Base-by-base conservation (phyloP, 306 rosid genomes). In the Crotalaria pallida region DNA sequence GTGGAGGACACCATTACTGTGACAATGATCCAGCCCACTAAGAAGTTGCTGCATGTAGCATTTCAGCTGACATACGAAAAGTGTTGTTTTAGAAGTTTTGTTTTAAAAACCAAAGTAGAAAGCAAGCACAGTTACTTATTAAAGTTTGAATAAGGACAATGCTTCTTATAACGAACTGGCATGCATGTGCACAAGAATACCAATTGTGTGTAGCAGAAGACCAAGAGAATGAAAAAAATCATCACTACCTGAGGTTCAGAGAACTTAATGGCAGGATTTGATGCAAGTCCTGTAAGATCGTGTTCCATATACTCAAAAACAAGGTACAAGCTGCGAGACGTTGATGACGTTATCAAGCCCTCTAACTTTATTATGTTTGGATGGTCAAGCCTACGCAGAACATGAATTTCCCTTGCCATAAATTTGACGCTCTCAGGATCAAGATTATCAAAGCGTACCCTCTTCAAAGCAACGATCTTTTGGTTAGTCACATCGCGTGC, bases 261-360 rank as follows among this genome's bases (percentile, higher is more conserved):
- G 80, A 94, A 91, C 70, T 91, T 94, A 58, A 89, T 79, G 52
- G 77, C 87, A 5, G 99, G 99, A 60, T 77, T 69, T 27, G 99
- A 80, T 72, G 85, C 95, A 50, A 94, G 96, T 44, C 99, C 99
- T 6, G 97, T 87, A 65, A 94, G 95, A 81, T 94, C 99, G 53
- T 94, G 99, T 29, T 94, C 97, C 99, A 94, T 94, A 47, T 94
- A 94, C 95, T 91, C 97, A 82, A 91, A 91, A 61, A 94, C 82
- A 63, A 94, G 97, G 84, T 94, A 94, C 71, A 94, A 75, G 81
- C 97, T 94, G 52, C 92, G 88, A 65, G 99, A 94, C 22, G 81
- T 79, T 16, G 67, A 75, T 4, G 99, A 86, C 0, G 99, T 83
- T 79, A 95, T 89, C 89, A 95, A 82, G 34, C 96, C 92, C 75